These are phyloP conservation scores for Dendrobium officinale DNA, from an alignment of 106 monocot genomes.

Conservation along the genomic window DNA sequence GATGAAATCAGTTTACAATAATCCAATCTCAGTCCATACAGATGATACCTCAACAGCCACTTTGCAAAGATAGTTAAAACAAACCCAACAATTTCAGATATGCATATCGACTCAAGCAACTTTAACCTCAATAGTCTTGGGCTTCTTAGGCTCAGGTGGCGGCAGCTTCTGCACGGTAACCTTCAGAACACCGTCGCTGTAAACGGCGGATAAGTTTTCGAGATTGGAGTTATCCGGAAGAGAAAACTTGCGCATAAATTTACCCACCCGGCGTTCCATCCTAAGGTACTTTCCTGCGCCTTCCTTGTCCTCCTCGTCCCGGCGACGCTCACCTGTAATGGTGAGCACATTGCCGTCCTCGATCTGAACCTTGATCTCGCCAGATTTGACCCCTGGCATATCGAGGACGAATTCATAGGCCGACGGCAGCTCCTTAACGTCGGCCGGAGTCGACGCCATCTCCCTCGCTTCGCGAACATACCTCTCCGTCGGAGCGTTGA, in stretches of 20 bases:
- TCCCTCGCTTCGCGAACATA: conserved; percentile 67
- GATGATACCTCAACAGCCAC: too few relatives aligned
- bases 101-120: conserved; percentile 20
- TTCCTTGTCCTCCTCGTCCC: conserved; percentile 34
- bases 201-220: conserved; percentile 39
- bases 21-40: too few relatives aligned
- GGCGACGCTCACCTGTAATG: conserved; percentile 30
- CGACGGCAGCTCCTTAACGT: conserved; percentile 63
- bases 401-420: conserved; percentile 60
- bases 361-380: conserved; percentile 51
- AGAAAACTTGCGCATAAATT: conserved; percentile 65
- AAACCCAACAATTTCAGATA: background rate
- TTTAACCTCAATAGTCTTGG: conserved; percentile 74
- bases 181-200: conserved; percentile 58
- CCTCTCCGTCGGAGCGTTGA: conserved; percentile 34
- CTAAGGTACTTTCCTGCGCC: conserved; percentile 37
- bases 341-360: conserved; percentile 42
- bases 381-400: conserved; percentile 63
- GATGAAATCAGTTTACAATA: too few relatives aligned
- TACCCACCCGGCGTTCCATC: conserved; percentile 71
- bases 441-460: conserved; percentile 72
- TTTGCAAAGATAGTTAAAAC: too few relatives aligned
- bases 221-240: conserved; percentile 50
- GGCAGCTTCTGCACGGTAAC: conserved; percentile 63
- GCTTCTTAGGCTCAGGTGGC: conserved; percentile 83